Evolutionary conservation across 2,329 filamentous ascomycete genomes (phyloP).

Genomic region (Penicillium sclerotiorum): DNA sequence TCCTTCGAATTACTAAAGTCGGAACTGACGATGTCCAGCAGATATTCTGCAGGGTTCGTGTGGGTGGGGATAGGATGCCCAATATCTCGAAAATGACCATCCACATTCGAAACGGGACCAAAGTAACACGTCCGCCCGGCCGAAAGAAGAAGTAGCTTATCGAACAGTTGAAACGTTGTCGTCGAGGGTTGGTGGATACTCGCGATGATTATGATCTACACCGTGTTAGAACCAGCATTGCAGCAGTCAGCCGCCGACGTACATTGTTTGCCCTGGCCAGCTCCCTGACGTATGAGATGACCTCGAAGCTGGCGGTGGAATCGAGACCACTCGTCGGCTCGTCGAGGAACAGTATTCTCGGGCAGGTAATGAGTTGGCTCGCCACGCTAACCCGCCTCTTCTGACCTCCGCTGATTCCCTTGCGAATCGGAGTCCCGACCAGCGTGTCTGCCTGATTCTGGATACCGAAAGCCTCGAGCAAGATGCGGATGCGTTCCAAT

Average conservation of each 20-base stretch:
- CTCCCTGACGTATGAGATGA: conserved; percentile 70
- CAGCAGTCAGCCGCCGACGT: conserved; percentile 21
- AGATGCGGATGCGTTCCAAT: conserved; percentile 62
- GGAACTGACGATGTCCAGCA: conserved; percentile 76
- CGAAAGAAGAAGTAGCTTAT: conserved; percentile 75
- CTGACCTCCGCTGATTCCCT: conserved; percentile 83
- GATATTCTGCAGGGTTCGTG: conserved; percentile 78
- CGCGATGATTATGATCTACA: conserved; percentile 72
- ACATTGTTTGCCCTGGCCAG: conserved; percentile 69
- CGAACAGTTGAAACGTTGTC: conserved; percentile 76
- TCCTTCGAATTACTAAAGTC: conserved; percentile 65
- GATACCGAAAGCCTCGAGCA: conserved; percentile 75
- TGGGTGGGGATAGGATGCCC: conserved; percentile 67
- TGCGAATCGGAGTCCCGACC: conserved; percentile 79
- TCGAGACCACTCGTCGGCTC: conserved; percentile 85
- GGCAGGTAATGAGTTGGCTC: conserved; percentile 77
- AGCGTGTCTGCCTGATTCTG: conserved; percentile 68
- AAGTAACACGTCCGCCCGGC: conserved; percentile 72
- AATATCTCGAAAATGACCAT: conserved; percentile 64
- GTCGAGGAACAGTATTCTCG: conserved; percentile 79
- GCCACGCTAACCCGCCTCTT: conserved; percentile 80
- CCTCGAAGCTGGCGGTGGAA: conserved; percentile 73
- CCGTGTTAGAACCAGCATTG: neutral
- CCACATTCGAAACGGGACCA: conserved; percentile 61
- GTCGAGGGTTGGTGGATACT: conserved; percentile 87